phyloP scores from a whole-genome alignment of 192 early-diverging fungal genomes.

The Dissophora ornata region DNA sequence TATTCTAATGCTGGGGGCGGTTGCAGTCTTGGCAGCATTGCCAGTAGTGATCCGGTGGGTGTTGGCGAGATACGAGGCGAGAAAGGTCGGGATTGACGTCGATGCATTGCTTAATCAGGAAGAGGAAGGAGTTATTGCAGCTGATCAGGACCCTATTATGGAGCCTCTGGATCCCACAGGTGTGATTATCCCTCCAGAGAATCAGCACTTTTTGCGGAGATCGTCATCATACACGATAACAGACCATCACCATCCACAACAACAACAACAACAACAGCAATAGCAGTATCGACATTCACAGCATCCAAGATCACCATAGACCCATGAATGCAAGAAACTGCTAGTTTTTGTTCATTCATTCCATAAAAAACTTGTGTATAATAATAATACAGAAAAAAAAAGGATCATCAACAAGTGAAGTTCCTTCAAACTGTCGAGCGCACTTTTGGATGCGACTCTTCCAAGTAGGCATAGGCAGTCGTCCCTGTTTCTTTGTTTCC shows the following conservation, averaged over 20 bases:
- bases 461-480: too few species aligned
- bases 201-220: constrained; percentile 37
- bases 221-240: constrained; percentile 6
- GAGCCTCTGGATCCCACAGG: constrained; percentile 51
- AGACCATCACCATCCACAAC: neutral
- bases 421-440: too few species aligned
- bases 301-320: too few species aligned
- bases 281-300: too few species aligned
- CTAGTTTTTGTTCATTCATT: too few species aligned
- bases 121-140: constrained; percentile 7
- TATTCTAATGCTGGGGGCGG: constrained; percentile 56
- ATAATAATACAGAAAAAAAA: too few species aligned
- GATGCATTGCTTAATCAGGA: constrained; percentile 19
- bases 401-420: too few species aligned
- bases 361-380: too few species aligned
- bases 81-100: constrained; percentile 40
- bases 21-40: constrained; percentile 58
- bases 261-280: constrained; percentile 4
- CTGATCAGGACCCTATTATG: constrained; percentile 26
- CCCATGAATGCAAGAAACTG: too few species aligned
- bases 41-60: constrained; percentile 59
- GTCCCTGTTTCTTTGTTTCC: too few species aligned
- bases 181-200: constrained; percentile 40
- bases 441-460: too few species aligned
- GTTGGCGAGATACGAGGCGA: constrained; percentile 40